phyloP scores from a whole-genome alignment of 23 red algal species.

The Gracilaria domingensis region DNA sequence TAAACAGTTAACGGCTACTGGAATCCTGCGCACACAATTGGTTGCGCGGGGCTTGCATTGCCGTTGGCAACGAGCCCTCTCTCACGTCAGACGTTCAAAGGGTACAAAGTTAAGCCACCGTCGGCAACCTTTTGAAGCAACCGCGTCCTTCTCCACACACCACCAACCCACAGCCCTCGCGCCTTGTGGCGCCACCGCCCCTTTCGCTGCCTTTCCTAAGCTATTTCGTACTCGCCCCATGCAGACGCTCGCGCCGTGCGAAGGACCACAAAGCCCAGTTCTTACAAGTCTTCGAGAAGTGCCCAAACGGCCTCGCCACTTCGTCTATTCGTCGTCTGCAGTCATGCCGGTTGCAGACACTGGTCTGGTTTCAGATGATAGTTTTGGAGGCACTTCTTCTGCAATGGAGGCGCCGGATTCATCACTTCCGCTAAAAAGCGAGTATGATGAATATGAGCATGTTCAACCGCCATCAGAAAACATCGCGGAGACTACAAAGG shows the following conservation, averaged over 20 bases:
- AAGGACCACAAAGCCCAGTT: constrained; percentile 38
- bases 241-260: constrained; percentile 18
- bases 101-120: neutral
- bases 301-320: constrained; percentile 11
- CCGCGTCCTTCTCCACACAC: too few species aligned
- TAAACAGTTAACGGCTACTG: neutral
- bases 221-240: neutral
- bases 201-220: neutral
- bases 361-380: neutral
- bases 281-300: constrained; percentile 17
- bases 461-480: neutral
- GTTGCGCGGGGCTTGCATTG: constrained; percentile 26
- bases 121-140: neutral
- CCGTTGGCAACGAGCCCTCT: constrained; percentile 23
- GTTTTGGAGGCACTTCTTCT: neutral
- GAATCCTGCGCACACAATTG: neutral
- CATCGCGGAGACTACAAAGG: neutral
- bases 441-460: neutral
- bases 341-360: constrained; percentile 10
- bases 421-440: neutral
- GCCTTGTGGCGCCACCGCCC: neutral
- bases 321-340: neutral
- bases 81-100: neutral
- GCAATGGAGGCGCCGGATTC: neutral
- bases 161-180: neutral